Conservation (phyloP, 2,329 filamentous ascomycete species). For the Didymosphaeria variabile region DNA sequence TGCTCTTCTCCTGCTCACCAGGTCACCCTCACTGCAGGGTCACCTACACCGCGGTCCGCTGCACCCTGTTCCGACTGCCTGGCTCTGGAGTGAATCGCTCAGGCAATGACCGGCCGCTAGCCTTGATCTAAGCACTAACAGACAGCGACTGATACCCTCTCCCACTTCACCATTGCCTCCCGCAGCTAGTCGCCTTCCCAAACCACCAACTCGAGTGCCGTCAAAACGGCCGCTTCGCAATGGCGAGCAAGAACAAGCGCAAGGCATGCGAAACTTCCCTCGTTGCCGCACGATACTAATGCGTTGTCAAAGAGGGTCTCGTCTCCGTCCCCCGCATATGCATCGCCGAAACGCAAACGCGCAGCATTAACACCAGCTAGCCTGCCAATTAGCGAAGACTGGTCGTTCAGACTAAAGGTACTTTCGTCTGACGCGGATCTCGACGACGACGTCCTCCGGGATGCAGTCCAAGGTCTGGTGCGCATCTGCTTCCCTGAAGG, state of each 20-base stretch:
- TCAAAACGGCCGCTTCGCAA: background rate
- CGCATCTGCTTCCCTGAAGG: conserved; percentile 39
- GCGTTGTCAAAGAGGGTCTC: background rate
- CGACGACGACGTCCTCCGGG: conserved; percentile 31
- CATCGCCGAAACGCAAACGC: background rate
- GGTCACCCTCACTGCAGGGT: no score
- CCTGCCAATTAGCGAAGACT: conserved; percentile 31
- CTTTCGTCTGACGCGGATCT: conserved; percentile 23
- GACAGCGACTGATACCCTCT: background rate
- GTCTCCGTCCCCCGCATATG: background rate
- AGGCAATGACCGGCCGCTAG: no score
- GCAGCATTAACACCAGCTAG: background rate
- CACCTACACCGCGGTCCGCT: no score
- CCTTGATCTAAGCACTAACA: background rate
- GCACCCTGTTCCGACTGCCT: no score
- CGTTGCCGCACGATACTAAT: background rate
- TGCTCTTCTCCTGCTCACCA: no score
- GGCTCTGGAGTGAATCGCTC: no score
- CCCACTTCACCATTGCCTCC: background rate
- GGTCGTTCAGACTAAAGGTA: conserved; percentile 35
- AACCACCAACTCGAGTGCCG: no score
- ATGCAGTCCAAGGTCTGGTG: conserved; percentile 36
- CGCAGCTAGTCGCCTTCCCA: no score
- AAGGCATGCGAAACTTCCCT: background rate
- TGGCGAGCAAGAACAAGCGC: background rate